phyloP scores from a whole-genome alignment of 2,329 filamentous ascomycete species.

The Trichophyton schoenleinii region DNA sequence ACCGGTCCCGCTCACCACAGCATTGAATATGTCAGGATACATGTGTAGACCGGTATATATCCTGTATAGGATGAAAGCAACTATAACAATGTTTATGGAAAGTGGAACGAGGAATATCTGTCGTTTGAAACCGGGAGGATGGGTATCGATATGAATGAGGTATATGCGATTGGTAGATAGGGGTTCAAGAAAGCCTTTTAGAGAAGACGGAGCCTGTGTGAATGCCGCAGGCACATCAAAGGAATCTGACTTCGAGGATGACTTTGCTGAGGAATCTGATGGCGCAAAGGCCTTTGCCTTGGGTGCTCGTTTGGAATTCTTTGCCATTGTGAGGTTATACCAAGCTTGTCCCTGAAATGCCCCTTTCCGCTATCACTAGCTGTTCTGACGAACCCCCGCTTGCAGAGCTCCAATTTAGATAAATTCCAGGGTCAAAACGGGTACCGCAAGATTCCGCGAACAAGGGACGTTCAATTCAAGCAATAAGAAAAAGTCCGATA shows the following conservation, averaged over 20 bases:
- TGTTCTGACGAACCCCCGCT: neutral
- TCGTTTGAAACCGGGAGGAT: conserved; percentile 58
- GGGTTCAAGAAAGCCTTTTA: conserved; percentile 53
- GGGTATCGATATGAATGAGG: conserved; percentile 68
- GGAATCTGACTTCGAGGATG: neutral
- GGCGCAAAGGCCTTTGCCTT: neutral
- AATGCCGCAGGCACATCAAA: conserved; percentile 51
- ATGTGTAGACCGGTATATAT: conserved; percentile 56
- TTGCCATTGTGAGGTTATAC: neutral
- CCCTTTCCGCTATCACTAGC: neutral
- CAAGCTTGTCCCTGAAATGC: neutral
- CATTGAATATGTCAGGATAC: conserved; percentile 56
- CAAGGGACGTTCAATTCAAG: neutral
- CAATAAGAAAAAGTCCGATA: neutral
- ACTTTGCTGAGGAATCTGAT: neutral
- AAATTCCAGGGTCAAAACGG: neutral
- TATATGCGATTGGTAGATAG: conserved; percentile 63
- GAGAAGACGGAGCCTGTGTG: conserved; percentile 48
- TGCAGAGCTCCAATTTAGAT: neutral
- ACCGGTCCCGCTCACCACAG: conserved; percentile 53
- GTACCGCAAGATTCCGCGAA: neutral
- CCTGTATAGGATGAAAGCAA: conserved; percentile 53
- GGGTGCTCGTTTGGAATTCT: neutral
- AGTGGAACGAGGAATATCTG: conserved; percentile 73
- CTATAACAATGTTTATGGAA: conserved; percentile 59